Percentiles rank a stretch among this genome's conserved stretches.
Conservation (phyloP, 2,329 filamentous ascomycete genomes). For the Sporothrix brunneoviolacea region DNA sequence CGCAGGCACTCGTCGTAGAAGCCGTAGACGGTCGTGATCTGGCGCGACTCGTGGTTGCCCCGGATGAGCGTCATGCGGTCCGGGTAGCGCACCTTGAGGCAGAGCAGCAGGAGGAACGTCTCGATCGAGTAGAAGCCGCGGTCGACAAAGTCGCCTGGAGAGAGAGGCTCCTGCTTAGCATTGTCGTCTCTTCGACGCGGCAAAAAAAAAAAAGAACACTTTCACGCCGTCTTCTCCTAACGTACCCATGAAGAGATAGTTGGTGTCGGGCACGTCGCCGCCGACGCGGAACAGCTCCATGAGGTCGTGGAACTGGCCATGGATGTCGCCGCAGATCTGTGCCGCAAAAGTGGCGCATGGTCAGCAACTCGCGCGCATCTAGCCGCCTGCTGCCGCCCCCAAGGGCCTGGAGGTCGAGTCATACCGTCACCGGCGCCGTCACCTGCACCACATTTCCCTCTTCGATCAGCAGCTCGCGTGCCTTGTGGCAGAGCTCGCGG, state of each 20-base stretch:
- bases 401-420: conserved; percentile 23
- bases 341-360: too few relatives aligned
- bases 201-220: too few relatives aligned
- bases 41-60: conserved; percentile 91
- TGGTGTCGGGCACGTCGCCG: conserved; percentile 89
- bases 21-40: conserved; percentile 95
- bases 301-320: conserved; percentile 92
- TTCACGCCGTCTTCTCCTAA: too few relatives aligned
- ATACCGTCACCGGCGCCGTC: conserved; percentile 84
- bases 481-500: conserved; percentile 94
- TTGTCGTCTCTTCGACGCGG: too few relatives aligned
- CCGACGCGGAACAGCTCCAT: conserved; percentile 96
- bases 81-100: conserved; percentile 93
- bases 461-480: conserved; percentile 89
- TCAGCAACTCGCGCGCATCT: too few relatives aligned
- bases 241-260: conserved; percentile 77
- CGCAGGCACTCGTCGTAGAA: conserved; percentile 97
- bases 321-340: conserved; percentile 91
- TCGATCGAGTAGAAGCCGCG: conserved; percentile 97
- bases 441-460: conserved; percentile 97
- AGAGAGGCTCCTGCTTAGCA: too few relatives aligned
- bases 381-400: too few relatives aligned
- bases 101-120: conserved; percentile 89
- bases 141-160: conserved; percentile 98
- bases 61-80: conserved; percentile 95